Base-by-base conservation (phyloP, 208 protist species). In the Acanthamoeba sp. region DNA sequence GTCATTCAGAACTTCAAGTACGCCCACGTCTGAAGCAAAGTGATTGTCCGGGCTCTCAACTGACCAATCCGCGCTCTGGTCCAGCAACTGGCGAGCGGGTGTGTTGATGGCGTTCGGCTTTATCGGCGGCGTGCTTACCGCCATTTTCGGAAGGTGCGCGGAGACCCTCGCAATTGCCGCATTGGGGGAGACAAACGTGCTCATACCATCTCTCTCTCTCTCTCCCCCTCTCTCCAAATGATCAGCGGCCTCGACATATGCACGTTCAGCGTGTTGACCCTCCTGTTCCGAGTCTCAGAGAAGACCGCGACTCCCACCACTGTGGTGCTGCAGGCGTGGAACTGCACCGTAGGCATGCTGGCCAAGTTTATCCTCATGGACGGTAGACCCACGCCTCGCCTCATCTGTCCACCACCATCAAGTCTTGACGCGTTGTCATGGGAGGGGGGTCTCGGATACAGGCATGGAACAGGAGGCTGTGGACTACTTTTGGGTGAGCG, bases 241-340 rank as follows among this genome's bases (percentile, higher is more conserved):
- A 12, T 16, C 85, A 91, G 82, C 32, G 93, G 93, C n/a, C 32
- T 95, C 24, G 93, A 95, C 50, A 95, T 95, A 32, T 76, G 66
- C 40, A 91, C 93, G 45, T 95, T 95, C 59, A 50, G 42, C 27
- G n/a, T 62, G n/a, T 84, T 95, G 36, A 95, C 93, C 32, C 93
- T 95, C 10, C n/a, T 93, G 36, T 95, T 93, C 71, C 73, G 93
- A 57, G 78, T 95, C 27, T 73, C 52, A 12, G 93, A 95, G 34
- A 95, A 95, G 82, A 95, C 93, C 22, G 93, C 93, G 1, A 95
- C 93, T 38, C 93, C 93, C 27, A 95, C 93, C 84, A 91, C 84
- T 0, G 84, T 91, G 27, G 57, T 91, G 84, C 84, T 91, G 36
- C 84, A 91, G 38, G 84, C 84, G 32, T 91, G 48, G 48, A 91